A percentile compares a stretch with the other conserved stretches of the same genome.
These are phyloP conservation scores for Ganoderma leucocontextum DNA, from an alignment of 1,284 basidiomycete species.

Conservation along the genomic window DNA sequence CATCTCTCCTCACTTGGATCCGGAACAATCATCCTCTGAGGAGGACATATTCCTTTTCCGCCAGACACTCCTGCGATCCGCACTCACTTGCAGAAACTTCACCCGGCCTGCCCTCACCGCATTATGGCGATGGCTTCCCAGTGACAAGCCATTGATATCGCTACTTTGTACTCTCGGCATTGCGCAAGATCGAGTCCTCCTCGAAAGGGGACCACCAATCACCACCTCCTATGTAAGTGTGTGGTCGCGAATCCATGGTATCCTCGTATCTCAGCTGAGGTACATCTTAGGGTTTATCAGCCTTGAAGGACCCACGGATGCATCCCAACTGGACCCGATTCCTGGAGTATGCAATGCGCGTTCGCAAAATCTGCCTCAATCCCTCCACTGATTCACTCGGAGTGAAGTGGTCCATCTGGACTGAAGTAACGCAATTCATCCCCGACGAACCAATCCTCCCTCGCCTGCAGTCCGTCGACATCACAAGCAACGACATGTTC, in stretches of 20 bases:
- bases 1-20: not conserved
- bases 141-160: not conserved
- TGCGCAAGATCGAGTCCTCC: not conserved
- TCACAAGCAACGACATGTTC: not conserved
- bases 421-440: not conserved
- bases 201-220: not conserved
- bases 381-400: not conserved
- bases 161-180: not conserved
- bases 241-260: too few relatives aligned
- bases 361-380: not conserved
- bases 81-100: constrained; percentile 2
- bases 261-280: not conserved
- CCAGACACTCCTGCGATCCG: not conserved
- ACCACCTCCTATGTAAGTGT: not conserved
- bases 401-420: not conserved
- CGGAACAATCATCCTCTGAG: not conserved
- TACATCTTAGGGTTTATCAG: not conserved
- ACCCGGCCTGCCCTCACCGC: not conserved
- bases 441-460: not conserved
- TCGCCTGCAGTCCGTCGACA: not conserved
- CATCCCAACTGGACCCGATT: constrained; percentile 1
- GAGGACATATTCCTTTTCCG: not conserved
- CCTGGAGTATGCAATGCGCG: not conserved
- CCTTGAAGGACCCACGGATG: not conserved
- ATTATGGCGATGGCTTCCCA: not conserved